These are phyloP conservation scores for Eimeria falciformis DNA, from an alignment of 169 alveolate genomes.

Conservation along the genomic window DNA sequence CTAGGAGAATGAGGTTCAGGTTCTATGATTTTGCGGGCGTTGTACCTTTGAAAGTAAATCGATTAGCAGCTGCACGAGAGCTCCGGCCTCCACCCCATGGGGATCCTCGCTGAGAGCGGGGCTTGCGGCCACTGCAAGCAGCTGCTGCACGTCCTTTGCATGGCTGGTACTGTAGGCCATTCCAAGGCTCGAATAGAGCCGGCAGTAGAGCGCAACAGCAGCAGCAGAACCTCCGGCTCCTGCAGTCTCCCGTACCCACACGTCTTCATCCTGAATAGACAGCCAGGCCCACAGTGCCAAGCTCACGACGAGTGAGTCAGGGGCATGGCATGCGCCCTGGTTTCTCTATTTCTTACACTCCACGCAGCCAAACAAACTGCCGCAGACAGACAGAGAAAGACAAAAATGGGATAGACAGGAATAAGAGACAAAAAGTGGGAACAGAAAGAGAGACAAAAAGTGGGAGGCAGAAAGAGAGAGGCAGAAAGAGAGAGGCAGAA, in stretches of 20 bases:
- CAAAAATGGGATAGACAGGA: no score
- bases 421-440: no score
- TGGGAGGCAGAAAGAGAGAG: no score
- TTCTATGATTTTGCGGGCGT: not conserved
- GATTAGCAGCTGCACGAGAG: conserved; percentile 54
- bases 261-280: conserved; percentile 52
- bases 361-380: conserved; percentile 9
- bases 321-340: no score
- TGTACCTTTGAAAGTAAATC: conserved; percentile 8
- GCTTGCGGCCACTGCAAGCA: conserved; percentile 52
- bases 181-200: no score
- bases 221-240: conserved; percentile 50
- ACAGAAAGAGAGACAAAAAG: no score
- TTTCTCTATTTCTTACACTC: no score
- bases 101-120: conserved; percentile 53
- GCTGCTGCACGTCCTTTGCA: not conserved
- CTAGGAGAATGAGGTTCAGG: not conserved
- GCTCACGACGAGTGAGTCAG: no score
- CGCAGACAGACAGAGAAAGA: not conserved
- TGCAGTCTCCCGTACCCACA: conserved; percentile 25
- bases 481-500: no score
- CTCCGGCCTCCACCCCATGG: conserved; percentile 62
- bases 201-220: conserved; percentile 31
- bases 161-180: not conserved
- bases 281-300: not conserved